Conservation (phyloP, 2,329 filamentous ascomycete genomes). For the Colletotrichum paranaense region DNA sequence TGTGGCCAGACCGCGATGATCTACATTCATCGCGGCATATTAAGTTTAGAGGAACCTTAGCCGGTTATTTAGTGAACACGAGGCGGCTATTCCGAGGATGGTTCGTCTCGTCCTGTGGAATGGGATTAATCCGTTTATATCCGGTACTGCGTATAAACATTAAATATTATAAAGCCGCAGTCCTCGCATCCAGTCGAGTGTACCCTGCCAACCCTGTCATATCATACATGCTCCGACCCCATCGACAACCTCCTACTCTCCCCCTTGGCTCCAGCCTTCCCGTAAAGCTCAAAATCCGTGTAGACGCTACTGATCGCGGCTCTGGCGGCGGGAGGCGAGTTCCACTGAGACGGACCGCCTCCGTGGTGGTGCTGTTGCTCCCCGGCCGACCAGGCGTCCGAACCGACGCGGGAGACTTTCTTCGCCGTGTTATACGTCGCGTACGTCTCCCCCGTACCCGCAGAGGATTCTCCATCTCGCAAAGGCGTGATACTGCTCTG, state of each 20-base stretch:
- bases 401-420: not conserved
- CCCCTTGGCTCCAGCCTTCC: not conserved
- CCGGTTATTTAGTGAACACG: not conserved
- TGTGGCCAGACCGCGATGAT: too few species aligned
- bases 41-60: not conserved
- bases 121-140: not conserved
- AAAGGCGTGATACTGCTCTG: not conserved
- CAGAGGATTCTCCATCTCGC: not conserved
- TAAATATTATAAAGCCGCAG: not conserved
- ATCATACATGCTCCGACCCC: constrained; percentile 12
- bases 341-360: not conserved
- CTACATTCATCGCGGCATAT: not conserved
- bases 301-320: not conserved
- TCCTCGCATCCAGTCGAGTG: not conserved
- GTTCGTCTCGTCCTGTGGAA: not conserved
- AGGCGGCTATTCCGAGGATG: not conserved
- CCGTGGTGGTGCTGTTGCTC: not conserved
- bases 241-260: not conserved
- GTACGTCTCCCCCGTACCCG: not conserved
- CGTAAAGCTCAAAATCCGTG: constrained; percentile 13
- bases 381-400: not conserved
- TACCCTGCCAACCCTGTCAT: not conserved
- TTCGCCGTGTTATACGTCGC: not conserved
- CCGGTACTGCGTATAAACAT: not conserved
- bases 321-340: constrained; percentile 2